These are phyloP conservation scores for Sporothrix protearum DNA, from an alignment of 2,329 filamentous ascomycete species.

Conservation along the genomic window DNA sequence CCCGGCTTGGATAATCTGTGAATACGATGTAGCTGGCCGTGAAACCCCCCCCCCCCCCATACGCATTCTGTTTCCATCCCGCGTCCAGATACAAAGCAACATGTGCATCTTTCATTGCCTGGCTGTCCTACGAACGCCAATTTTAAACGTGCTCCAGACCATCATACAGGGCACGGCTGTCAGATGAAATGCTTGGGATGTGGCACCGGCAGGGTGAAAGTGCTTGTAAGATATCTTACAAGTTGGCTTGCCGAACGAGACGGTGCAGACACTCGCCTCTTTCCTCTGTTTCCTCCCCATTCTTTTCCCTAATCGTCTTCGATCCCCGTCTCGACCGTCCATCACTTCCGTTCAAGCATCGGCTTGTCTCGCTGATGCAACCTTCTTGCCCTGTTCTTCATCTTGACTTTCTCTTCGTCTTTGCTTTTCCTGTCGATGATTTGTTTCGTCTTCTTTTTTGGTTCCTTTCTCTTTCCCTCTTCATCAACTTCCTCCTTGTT, in stretches of 20 bases:
- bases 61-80: background rate
- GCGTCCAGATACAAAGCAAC: background rate
- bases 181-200: background rate
- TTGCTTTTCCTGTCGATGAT: background rate
- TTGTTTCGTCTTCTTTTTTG: background rate
- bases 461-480: background rate
- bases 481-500: background rate
- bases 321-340: background rate
- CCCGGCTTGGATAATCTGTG: background rate
- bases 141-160: background rate
- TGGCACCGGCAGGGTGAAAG: background rate
- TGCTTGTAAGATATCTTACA: too few relatives aligned
- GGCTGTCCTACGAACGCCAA: background rate
- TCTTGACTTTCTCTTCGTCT: background rate
- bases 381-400: background rate
- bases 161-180: background rate
- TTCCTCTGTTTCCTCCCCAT: background rate
- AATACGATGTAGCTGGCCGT: conserved; percentile 1
- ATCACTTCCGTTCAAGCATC: background rate
- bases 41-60: background rate
- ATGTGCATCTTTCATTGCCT: background rate
- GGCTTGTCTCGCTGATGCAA: background rate
- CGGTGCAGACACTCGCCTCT: background rate
- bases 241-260: conserved; percentile 5
- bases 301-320: background rate